Conservation (phyloP, 768 basidiomycete species). For the Pleurotus giganteus region DNA sequence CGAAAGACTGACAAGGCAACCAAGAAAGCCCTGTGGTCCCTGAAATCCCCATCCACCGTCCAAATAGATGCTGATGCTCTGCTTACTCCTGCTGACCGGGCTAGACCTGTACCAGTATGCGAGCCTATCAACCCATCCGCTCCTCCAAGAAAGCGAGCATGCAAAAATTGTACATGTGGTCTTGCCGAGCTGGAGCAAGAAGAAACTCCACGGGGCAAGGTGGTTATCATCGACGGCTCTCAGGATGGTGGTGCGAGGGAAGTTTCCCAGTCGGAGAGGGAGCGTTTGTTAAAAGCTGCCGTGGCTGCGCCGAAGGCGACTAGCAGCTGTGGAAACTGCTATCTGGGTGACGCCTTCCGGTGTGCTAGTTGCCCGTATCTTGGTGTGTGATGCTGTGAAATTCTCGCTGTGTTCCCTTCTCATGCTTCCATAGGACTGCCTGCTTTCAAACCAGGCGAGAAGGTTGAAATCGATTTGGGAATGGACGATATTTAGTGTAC, state of each 20-base stretch:
- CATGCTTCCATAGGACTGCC: conserved; percentile 71
- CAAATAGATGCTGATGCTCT: conserved; percentile 81
- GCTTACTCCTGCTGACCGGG: conserved; percentile 79
- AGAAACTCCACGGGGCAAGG: conserved; percentile 53
- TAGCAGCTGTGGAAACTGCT: conserved; percentile 97
- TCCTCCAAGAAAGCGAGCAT: conserved; percentile 83
- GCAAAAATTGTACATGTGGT: conserved; percentile 97
- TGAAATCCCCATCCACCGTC: conserved; percentile 67
- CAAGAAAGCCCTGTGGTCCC: conserved; percentile 88
- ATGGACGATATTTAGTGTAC: conserved; percentile 80
- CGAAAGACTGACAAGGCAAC: conserved; percentile 52
- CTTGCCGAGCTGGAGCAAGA: conserved; percentile 90
- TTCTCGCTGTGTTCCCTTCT: conserved; percentile 11
- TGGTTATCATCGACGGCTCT: conserved; percentile 68
- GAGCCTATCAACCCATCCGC: conserved; percentile 56
- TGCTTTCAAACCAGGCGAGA: conserved; percentile 97
- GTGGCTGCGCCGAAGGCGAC: conserved; percentile 82
- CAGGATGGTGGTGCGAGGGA: conserved; percentile 59
- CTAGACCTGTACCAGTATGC: conserved; percentile 73
- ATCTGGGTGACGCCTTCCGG: conserved; percentile 95
- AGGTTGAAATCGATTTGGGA: conserved; percentile 86
- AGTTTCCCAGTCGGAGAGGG: conserved; percentile 59
- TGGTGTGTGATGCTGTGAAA: conserved; percentile 55
- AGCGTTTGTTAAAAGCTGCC: conserved; percentile 62
- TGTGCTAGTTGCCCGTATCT: conserved; percentile 96